Conservation (phyloP, 805 yeast genomes). For the Lipomyces chichibuensis region DNA sequence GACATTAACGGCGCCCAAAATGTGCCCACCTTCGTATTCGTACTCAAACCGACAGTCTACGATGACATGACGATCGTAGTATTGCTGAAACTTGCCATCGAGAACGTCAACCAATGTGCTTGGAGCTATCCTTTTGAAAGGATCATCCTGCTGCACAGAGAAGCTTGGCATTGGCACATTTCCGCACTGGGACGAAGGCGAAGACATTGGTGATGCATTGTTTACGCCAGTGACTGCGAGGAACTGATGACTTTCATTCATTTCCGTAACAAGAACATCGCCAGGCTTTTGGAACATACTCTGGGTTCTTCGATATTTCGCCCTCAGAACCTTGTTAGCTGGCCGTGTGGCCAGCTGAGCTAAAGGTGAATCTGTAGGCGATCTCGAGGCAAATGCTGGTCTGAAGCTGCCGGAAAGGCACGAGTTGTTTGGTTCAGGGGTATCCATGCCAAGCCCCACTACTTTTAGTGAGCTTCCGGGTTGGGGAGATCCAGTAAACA, state of each 20-base stretch:
- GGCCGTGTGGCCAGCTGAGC: slow-evolving; percentile 22
- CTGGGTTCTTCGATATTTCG: slow-evolving; percentile 62
- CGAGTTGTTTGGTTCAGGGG: slow-evolving; percentile 21
- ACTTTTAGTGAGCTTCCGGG: slow-evolving; percentile 6
- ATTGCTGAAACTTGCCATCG: slow-evolving; percentile 55
- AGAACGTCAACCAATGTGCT: slow-evolving; percentile 60
- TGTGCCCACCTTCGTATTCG: slow-evolving; percentile 93
- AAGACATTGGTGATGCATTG: slow-evolving; percentile 22
- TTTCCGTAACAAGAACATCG: slow-evolving; percentile 49
- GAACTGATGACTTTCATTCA: slow-evolving; percentile 37
- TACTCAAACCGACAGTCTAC: slow-evolving; percentile 92
- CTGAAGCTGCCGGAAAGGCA: slow-evolving; percentile 21
- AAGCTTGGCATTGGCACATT: slow-evolving; percentile 27
- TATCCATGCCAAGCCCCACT: slow-evolving; percentile 25
- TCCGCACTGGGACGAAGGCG: slow-evolving; percentile 23
- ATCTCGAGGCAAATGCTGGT: slow-evolving; percentile 17
- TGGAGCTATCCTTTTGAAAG: slow-evolving; percentile 69
- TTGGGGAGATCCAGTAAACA: slow-evolving; percentile 16
- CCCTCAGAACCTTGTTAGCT: slow-evolving; percentile 19
- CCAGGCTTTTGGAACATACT: slow-evolving; percentile 68
- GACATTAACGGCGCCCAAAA: slow-evolving; percentile 77
- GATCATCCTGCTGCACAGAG: slow-evolving; percentile 47
- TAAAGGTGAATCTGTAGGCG: slow-evolving; percentile 24
- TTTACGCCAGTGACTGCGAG: slow-evolving; percentile 17
- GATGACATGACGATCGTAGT: slow-evolving; percentile 61